Evolutionary conservation across 768 basidiomycete genomes (phyloP).

Genomic region (Grammothele lineata): DNA sequence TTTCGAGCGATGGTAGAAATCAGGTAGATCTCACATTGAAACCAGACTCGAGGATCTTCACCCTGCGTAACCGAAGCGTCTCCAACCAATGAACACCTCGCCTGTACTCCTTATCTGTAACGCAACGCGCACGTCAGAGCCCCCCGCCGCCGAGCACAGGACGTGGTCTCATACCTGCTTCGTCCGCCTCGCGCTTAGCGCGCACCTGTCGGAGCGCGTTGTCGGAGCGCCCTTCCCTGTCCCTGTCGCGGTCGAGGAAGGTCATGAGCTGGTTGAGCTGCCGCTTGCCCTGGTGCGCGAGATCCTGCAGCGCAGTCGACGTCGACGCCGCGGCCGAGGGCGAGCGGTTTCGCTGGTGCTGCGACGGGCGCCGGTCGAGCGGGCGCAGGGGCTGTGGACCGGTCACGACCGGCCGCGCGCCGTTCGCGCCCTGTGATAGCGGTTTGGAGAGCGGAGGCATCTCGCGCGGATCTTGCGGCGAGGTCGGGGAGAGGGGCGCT

Average conservation of each 20-base stretch:
- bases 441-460: conserved; percentile 30
- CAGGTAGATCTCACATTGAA: conserved; percentile 52
- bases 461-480: conserved; percentile 26
- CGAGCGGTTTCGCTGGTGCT: conserved; percentile 45
- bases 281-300: conserved; percentile 87
- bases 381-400: conserved; percentile 74
- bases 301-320: conserved; percentile 79
- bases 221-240: conserved; percentile 53
- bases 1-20: neutral
- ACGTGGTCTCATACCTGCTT: conserved; percentile 60
- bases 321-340: conserved; percentile 85
- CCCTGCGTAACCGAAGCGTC: conserved; percentile 75
- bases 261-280: conserved; percentile 84
- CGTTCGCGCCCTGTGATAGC: conserved; percentile 34
- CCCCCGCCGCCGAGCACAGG: neutral
- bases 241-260: conserved; percentile 77
- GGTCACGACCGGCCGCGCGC: conserved; percentile 53
- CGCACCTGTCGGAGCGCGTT: conserved; percentile 73
- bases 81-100: conserved; percentile 92
- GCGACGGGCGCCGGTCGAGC: conserved; percentile 70
- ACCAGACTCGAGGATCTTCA: conserved; percentile 78
- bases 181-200: conserved; percentile 86
- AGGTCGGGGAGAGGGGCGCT: conserved; percentile 30
- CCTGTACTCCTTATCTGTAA: conserved; percentile 82
- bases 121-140: neutral